Conservation (phyloP, 2,329 filamentous ascomycete species). For the Madurella mycetomatis region DNA sequence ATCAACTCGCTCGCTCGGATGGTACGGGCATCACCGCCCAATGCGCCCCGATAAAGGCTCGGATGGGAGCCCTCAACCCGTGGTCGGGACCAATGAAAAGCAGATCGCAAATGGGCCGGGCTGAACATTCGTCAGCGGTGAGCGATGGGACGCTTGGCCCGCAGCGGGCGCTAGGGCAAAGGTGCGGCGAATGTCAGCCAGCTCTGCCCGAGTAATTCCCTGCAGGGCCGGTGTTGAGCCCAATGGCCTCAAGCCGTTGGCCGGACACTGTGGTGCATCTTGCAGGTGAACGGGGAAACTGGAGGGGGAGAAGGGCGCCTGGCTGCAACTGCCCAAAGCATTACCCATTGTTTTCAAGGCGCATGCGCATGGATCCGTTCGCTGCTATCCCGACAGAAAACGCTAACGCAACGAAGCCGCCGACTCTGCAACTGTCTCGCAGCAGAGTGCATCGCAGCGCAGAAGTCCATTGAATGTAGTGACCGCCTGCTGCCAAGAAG, state of each 20-base stretch:
- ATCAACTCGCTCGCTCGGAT: too few relatives aligned
- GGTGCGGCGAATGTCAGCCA: not conserved
- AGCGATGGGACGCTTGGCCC: not conserved
- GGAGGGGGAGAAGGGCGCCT: not conserved
- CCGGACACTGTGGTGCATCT: slow-evolving; percentile 6
- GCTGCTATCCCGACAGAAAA: not conserved
- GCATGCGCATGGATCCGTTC: not conserved
- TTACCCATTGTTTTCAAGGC: not conserved
- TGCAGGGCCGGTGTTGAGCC: not conserved
- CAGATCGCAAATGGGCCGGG: not conserved
- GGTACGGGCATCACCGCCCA: slow-evolving; percentile 5
- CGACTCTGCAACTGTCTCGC: slow-evolving; percentile 1
- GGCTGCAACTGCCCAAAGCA: not conserved
- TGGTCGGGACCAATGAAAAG: not conserved
- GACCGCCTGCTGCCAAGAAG: slow-evolving; percentile 15
- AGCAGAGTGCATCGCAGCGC: slow-evolving; percentile 5
- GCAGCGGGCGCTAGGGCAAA: slow-evolving; percentile 1
- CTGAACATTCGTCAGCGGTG: slow-evolving; percentile 3
- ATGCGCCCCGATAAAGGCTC: not conserved
- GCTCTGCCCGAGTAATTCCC: not conserved
- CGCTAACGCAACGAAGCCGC: not conserved
- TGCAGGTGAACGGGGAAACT: not conserved
- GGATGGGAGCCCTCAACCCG: not conserved
- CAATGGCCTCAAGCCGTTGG: slow-evolving; percentile 5
- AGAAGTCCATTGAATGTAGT: not conserved